A percentile compares a stretch with the other conserved stretches of the same genome.
Conservation (phyloP, 805 yeast species). For the Wickerhamomyces bisporus region DNA sequence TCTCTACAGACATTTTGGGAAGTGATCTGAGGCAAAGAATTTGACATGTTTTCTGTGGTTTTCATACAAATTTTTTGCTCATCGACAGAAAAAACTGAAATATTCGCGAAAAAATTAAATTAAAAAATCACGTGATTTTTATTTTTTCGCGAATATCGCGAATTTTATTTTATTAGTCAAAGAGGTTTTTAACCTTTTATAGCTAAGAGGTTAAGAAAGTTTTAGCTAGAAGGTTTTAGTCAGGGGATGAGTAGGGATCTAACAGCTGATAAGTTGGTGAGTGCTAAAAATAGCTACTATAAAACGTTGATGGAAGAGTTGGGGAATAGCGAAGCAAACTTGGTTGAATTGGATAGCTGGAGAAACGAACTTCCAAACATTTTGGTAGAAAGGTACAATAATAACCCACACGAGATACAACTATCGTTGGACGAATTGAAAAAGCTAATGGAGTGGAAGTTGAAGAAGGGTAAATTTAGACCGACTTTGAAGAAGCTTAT, state of each 20-base stretch:
- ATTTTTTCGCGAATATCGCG: no score
- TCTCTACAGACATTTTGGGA: conserved; percentile 14
- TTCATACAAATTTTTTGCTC: no score
- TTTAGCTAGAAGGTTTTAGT: no score
- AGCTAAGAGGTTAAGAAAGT: no score
- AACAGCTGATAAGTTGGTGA: conserved; percentile 2
- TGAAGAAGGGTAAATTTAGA: conserved; percentile 24
- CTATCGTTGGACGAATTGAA: conserved; percentile 17
- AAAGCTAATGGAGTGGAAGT: conserved; percentile 23
- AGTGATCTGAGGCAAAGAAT: no score
- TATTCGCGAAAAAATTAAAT: no score
- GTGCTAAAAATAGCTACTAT: conserved; percentile 7
- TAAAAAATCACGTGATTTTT: neutral
- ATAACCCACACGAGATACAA: neutral
- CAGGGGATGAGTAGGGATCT: no score
- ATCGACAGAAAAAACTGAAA: no score
- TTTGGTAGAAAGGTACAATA: conserved; percentile 6
- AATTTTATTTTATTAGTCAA: neutral
- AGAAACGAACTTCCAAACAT: conserved; percentile 7
- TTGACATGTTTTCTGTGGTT: no score
- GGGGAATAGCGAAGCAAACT: conserved; percentile 1
- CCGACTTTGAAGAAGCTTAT: conserved; percentile 20
- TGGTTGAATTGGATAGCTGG: conserved; percentile 20
- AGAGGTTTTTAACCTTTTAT: neutral
- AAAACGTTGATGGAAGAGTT: conserved; percentile 5